These are phyloP conservation scores for Endocalyx cinctus DNA, from an alignment of 2,329 filamentous ascomycete genomes.

Conservation along the genomic window DNA sequence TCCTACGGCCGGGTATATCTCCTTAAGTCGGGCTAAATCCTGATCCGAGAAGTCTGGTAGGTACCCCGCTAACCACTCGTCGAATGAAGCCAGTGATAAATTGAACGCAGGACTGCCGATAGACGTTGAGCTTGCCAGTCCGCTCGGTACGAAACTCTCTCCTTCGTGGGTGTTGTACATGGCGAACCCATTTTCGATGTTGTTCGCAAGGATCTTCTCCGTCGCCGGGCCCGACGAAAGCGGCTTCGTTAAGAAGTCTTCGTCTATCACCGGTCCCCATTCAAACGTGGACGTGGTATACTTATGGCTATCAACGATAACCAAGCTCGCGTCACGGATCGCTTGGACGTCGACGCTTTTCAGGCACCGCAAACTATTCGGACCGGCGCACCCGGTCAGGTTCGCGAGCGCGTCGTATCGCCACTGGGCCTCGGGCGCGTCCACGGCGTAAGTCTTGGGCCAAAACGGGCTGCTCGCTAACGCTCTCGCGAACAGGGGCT, in stretches of 20 bases:
- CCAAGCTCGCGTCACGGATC: constrained; percentile 47
- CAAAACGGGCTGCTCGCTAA: constrained; percentile 50
- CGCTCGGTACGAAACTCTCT: constrained; percentile 54
- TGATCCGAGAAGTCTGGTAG: constrained; percentile 40
- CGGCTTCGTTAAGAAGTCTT: constrained; percentile 41
- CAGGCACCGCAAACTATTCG: constrained; percentile 48
- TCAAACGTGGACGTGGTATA: constrained; percentile 54
- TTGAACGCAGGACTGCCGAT: constrained; percentile 41
- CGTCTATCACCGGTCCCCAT: constrained; percentile 59
- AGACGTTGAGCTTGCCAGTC: constrained; percentile 32
- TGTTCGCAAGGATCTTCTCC: not conserved
- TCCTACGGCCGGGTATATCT: constrained; percentile 44
- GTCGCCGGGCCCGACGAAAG: constrained; percentile 39
- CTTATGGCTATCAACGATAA: constrained; percentile 42
- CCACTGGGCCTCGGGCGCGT: constrained; percentile 44
- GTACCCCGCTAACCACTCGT: constrained; percentile 49
- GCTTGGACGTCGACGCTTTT: constrained; percentile 49
- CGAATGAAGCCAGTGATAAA: constrained; percentile 43
- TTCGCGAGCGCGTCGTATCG: constrained; percentile 43
- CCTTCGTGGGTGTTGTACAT: constrained; percentile 62
- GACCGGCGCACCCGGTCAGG: constrained; percentile 42
- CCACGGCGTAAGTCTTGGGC: constrained; percentile 53
- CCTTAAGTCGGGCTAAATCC: constrained; percentile 35
- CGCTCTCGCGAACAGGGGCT: constrained; percentile 44
- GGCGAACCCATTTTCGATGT: constrained; percentile 43